Percentiles rank a stretch among this genome's conserved stretches.
Conservation (phyloP, 306 rosid species). For the Vicia sativa region DNA sequence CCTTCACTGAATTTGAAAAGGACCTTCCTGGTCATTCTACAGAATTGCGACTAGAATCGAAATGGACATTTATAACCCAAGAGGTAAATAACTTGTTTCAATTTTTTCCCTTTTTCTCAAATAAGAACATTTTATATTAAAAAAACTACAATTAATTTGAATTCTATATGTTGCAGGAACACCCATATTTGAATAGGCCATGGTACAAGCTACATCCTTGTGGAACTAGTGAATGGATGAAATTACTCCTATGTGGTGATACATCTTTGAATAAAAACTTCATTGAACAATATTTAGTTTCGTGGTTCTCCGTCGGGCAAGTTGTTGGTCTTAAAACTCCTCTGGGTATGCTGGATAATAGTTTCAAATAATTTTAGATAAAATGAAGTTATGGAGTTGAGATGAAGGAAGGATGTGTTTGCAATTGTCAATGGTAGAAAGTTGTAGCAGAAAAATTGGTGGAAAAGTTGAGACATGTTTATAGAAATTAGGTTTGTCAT, state of each 20-base stretch:
- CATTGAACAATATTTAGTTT: conserved; percentile 57
- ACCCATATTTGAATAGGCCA: conserved; percentile 81
- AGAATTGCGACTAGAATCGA: conserved; percentile 61
- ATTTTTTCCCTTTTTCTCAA: too few relatives aligned
- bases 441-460: not conserved
- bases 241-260: conserved; percentile 57
- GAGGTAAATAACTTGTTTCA: conserved; percentile 52
- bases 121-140: not conserved
- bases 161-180: conserved; percentile 60
- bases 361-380: conserved; percentile 18
- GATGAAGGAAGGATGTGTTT: conserved; percentile 1
- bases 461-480: not conserved
- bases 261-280: conserved; percentile 41
- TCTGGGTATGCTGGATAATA: conserved; percentile 46
- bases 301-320: conserved; percentile 92
- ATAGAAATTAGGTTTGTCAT: too few relatives aligned
- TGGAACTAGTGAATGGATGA: conserved; percentile 91
- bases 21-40: conserved; percentile 65
- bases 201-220: conserved; percentile 96
- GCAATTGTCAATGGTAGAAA: not conserved
- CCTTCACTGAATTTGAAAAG: conserved; percentile 58
- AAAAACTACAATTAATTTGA: not conserved
- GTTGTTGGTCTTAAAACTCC: conserved; percentile 74
- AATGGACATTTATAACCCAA: conserved; percentile 86
- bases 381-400: conserved; percentile 11